Base-by-base conservation (phyloP, 2,329 filamentous ascomycete species). In the Drechslera avenae region DNA sequence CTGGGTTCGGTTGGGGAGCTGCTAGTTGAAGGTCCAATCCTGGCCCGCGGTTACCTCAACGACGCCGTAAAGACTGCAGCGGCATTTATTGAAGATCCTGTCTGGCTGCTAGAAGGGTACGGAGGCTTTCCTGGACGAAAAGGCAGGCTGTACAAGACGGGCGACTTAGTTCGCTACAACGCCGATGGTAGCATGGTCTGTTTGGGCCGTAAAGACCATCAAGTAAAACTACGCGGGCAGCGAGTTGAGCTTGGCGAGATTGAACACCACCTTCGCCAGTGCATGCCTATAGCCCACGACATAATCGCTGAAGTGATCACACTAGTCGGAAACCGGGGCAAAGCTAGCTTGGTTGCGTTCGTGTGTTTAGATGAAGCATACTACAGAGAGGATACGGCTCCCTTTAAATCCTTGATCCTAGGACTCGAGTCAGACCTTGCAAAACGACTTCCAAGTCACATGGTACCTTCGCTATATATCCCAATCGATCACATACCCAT, bases 401-500 rank as follows among this genome's bases (percentile, higher is more conserved):
- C 5, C n/a, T 32, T 32, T 12, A 13, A 4, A 4, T 5, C 30
- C 30, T 5, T 13, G 30, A 12, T 32, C 10, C 10, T 5, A 9
- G 3, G 4, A 32, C 5, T 17, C 5, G 16, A 35, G n/a, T 4
- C 4, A 9, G 10, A 36, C 5, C 5, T 41, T 2, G 14, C 6
- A 4, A 4, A 12, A 5, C 5, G 5, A 2, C 23, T 72, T 4
- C 68, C 69, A 3, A 35, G 23, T 10, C 74, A 75, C 57, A 75
- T 76, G 73, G 62, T 76, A 1, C 75, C 79, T 0, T 69, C 70
- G 0, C 72, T 73, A 9, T 80, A 76, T 45, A 74, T 81, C 5
- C 73, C 76, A 0, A 56, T 81, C 31, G 73, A 68, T 30, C 52
- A 69, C 7, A 63, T 81, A 18, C 79, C 79, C 0, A 60, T 75